Conservation (phyloP, 2,329 filamentous ascomycete species). For the Hymenoscyphus infarciens region DNA sequence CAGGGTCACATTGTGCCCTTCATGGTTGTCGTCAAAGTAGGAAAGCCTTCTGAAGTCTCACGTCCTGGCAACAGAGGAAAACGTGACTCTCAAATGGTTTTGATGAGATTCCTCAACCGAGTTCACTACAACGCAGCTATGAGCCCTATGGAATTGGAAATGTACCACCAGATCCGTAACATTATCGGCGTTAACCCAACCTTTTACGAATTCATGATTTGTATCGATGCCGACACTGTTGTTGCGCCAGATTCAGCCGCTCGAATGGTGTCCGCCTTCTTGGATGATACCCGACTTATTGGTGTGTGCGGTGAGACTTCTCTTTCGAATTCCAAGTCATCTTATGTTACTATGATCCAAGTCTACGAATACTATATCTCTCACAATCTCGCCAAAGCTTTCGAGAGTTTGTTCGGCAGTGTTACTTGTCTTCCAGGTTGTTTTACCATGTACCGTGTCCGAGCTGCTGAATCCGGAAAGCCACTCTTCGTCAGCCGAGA, state of each 20-base stretch:
- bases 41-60: conserved; percentile 73
- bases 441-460: conserved; percentile 98
- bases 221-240: conserved; percentile 96
- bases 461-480: conserved; percentile 89
- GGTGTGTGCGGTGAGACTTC: conserved; percentile 93
- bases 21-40: conserved; percentile 93
- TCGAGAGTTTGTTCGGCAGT: conserved; percentile 93
- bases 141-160: conserved; percentile 94
- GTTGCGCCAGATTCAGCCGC: conserved; percentile 86
- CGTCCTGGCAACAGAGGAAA: conserved; percentile 94
- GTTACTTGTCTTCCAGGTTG: conserved; percentile 97
- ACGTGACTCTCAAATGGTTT: conserved; percentile 96
- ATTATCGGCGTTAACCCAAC: conserved; percentile 98
- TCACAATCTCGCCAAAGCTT: conserved; percentile 93
- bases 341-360: conserved; percentile 97
- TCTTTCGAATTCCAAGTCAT: conserved; percentile 87
- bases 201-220: conserved; percentile 94
- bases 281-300: conserved; percentile 90
- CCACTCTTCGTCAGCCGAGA: conserved; percentile 94
- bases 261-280: conserved; percentile 85
- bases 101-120: conserved; percentile 99
- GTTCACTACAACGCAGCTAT: conserved; percentile 97
- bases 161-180: conserved; percentile 98
- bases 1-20: conserved; percentile 98
- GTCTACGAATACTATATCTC: conserved; percentile 99